phyloP scores from a whole-genome alignment of 2,329 filamentous ascomycete species.

The Pseudogymnoascus sp. region DNA sequence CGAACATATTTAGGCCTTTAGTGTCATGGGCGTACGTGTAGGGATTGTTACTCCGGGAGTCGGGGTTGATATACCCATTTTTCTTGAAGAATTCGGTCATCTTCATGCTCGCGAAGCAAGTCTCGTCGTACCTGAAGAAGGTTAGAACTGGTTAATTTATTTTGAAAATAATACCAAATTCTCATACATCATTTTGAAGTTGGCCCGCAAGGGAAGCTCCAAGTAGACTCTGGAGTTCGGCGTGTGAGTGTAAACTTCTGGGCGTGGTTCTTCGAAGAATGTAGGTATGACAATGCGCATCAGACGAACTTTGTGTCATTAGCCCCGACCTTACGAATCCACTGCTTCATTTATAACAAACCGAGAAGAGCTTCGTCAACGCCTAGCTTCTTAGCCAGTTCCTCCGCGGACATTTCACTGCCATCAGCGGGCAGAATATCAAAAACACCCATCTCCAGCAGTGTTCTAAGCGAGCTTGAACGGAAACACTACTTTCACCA shows the following conservation, averaged over 20 bases:
- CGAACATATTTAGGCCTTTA: slow-evolving; percentile 24
- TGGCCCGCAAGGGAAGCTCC: slow-evolving; percentile 17
- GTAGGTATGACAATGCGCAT: slow-evolving; percentile 21
- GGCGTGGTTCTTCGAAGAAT: slow-evolving; percentile 20
- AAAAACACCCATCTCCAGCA: slow-evolving; percentile 25
- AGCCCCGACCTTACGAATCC: not conserved
- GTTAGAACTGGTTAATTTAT: not conserved
- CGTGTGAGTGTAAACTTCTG: slow-evolving; percentile 24
- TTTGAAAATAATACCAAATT: not conserved
- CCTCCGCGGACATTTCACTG: slow-evolving; percentile 17
- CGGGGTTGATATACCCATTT: slow-evolving; percentile 22
- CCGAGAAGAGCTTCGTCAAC: slow-evolving; percentile 24
- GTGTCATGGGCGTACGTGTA: slow-evolving; percentile 27
- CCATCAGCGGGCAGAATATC: slow-evolving; percentile 22
- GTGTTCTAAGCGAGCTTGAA: slow-evolving; percentile 17
- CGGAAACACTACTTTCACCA: slow-evolving; percentile 14
- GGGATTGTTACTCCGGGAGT: slow-evolving; percentile 22
- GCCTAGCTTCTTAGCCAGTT: slow-evolving; percentile 20
- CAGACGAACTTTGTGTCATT: slow-evolving; percentile 20
- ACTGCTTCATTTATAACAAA: slow-evolving; percentile 12
- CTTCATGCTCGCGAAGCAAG: slow-evolving; percentile 17
- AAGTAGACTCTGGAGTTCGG: slow-evolving; percentile 22
- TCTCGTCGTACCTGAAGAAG: slow-evolving; percentile 23
- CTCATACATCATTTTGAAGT: slow-evolving; percentile 22
- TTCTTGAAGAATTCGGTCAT: slow-evolving; percentile 24